These are phyloP conservation scores for Auriscalpium orientale DNA, from an alignment of 768 basidiomycete species.

Conservation along the genomic window DNA sequence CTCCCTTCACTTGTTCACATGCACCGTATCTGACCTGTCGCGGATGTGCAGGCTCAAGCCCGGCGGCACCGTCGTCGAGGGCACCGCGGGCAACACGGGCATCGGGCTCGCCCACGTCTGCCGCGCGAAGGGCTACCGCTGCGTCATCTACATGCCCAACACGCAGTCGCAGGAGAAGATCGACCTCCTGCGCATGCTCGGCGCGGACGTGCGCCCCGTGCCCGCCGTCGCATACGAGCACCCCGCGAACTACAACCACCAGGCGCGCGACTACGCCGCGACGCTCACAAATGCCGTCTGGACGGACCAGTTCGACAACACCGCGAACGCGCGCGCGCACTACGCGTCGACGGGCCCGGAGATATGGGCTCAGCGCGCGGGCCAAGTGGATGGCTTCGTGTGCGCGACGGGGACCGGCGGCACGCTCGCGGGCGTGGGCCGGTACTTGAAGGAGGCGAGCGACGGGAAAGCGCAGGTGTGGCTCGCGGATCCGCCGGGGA, in stretches of 20 bases:
- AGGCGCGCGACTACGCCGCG: constrained; percentile 83
- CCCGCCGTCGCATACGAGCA: constrained; percentile 96
- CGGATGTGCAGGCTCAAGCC: constrained; percentile 54
- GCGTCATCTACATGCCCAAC: constrained; percentile 99
- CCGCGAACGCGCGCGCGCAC: constrained; percentile 83
- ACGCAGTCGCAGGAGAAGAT: constrained; percentile 98
- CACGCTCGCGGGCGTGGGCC: constrained; percentile 85
- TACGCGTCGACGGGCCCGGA: constrained; percentile 92
- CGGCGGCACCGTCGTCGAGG: constrained; percentile 97
- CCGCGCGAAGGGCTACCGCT: constrained; percentile 86
- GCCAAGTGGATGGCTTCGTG: constrained; percentile 81
- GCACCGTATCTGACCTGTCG: no score
- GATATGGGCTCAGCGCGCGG: constrained; percentile 86
- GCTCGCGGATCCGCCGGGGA: constrained; percentile 96
- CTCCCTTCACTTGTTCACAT: not conserved
- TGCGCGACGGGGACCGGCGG: constrained; percentile 96
- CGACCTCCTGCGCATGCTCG: constrained; percentile 93
- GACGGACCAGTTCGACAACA: constrained; percentile 98
- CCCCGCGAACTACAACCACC: constrained; percentile 95
- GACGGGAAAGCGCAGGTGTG: constrained; percentile 75
- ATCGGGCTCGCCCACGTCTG: constrained; percentile 96
- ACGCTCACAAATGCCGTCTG: constrained; percentile 76
- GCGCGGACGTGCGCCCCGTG: constrained; percentile 93
- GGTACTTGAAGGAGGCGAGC: constrained; percentile 78
- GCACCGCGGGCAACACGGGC: constrained; percentile 97